Evolutionary conservation across 192 early-diverging fungal species (phyloP), one percentile per base, ranked within the genome.

Genomic region (Umbelopsis sp.): DNA sequence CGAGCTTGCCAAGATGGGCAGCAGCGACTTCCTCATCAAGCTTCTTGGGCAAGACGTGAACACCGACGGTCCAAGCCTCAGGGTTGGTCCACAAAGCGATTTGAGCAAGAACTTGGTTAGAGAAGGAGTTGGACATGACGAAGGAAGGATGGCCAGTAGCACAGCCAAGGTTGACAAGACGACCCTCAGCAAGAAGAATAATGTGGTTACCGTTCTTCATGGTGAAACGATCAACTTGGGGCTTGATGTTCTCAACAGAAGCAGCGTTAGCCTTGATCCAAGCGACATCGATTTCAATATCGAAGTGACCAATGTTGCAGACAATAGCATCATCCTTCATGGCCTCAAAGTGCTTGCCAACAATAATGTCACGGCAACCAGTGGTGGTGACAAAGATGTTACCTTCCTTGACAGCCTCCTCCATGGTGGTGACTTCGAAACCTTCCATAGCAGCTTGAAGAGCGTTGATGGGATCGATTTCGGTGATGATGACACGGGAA

Each of bases 301-400:
- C 97, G 74, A 99, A 99, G 90, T 99, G 97, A 74, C 97, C 97
- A 87, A 99, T 99, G 91, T 98, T 99, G 94, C 97, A 98, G 73
- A 99, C 96, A 74, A 99, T 98, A 73, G 95, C 89, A 77, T 99
- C 97, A 81, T 99, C 94, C 91, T 94, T 95, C 97, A 99, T 99
- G 80, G 79, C 79, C 69, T 81, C 75, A 84, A 99, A 94, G 91
- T 98, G 96, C 68, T 79, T 88, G 75, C 95, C 96, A 76, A 90
- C 90, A 85, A 99, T 93, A 83, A 99, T 97, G 86, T 98, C 95
- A 85, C 97, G 94, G 89, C 94, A 95, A 76, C 97, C 97, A 78
- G 97, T 99, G 87, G 93, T 94, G 82, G 97, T 99, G 78, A 99
- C 97, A 70, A 94, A 99, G 87, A 99, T 97, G 88, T 96, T 96